Evolutionary conservation across 495 filamentous ascomycete species (phyloP).

Genomic region (Hypomontagnella submonticulosa): DNA sequence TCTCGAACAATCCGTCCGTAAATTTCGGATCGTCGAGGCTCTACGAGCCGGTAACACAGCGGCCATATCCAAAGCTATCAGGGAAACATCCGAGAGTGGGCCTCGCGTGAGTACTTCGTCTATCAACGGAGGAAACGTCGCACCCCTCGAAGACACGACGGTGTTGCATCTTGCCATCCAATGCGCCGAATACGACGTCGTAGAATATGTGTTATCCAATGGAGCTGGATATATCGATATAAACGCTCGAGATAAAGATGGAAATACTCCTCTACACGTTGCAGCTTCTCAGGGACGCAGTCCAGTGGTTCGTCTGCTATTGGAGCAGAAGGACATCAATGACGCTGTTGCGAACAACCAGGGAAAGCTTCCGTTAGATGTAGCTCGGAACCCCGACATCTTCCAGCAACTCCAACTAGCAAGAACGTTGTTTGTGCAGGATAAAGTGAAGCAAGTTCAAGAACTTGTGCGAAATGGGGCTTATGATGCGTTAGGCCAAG

Average conservation of each 20-base stretch:
- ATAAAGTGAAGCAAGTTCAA: constrained; percentile 83
- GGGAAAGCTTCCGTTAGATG: constrained; percentile 85
- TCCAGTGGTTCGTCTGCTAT: constrained; percentile 79
- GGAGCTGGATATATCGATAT: constrained; percentile 75
- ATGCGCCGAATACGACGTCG: constrained; percentile 92
- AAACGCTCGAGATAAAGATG: constrained; percentile 90
- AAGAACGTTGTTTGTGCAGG: constrained; percentile 88
- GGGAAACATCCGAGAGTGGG: constrained; percentile 67
- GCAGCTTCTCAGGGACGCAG: constrained; percentile 83
- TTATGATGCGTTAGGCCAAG: constrained; percentile 78
- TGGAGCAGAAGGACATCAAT: constrained; percentile 83
- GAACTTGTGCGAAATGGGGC: constrained; percentile 74
- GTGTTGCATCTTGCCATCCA: constrained; percentile 96
- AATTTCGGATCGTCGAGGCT: constrained; percentile 93
- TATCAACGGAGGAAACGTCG: constrained; percentile 56
- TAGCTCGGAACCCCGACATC: constrained; percentile 90
- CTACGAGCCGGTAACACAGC: constrained; percentile 89
- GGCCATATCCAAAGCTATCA: constrained; percentile 88
- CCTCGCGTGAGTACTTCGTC: constrained; percentile 65
- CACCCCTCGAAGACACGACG: constrained; percentile 78
- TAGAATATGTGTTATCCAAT: constrained; percentile 91
- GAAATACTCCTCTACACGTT: constrained; percentile 92
- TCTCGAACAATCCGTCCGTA: constrained; percentile 92
- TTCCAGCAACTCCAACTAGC: constrained; percentile 95
- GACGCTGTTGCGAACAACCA: constrained; percentile 91